These are phyloP conservation scores for Schizophyllum commune DNA, from an alignment of 1,284 basidiomycete species.

Conservation along the genomic window DNA sequence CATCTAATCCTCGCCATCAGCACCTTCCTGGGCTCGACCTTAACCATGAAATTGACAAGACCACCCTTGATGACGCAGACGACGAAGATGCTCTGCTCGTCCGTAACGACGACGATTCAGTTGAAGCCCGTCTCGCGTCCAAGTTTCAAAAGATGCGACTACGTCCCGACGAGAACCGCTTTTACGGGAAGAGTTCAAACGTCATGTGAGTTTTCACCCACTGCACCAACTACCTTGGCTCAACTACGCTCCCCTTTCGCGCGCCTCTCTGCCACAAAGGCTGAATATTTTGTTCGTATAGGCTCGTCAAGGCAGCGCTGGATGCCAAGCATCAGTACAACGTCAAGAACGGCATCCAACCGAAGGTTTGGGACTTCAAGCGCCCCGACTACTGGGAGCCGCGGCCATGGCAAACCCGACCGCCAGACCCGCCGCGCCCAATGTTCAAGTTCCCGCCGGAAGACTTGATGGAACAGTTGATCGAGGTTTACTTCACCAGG, in stretches of 20 bases:
- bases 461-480: constrained; percentile 2
- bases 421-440: not conserved
- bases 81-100: not conserved
- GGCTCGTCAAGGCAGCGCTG: constrained; percentile 10
- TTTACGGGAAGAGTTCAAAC: constrained; percentile 68
- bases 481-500: constrained; percentile 6
- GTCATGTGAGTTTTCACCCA: constrained; percentile 36
- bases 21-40: not conserved
- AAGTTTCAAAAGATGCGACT: constrained; percentile 27
- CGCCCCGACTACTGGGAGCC: not conserved
- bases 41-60: constrained; percentile 10
- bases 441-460: constrained; percentile 1
- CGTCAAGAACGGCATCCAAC: not conserved
- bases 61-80: not conserved
- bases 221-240: not conserved
- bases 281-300: constrained; percentile 8
- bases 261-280: constrained; percentile 9
- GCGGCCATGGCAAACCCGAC: not conserved
- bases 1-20: not conserved
- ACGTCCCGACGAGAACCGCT: constrained; percentile 35
- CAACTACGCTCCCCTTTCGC: constrained; percentile 1
- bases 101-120: not conserved
- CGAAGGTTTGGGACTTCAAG: not conserved
- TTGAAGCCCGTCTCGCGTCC: not conserved
- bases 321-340: constrained; percentile 6